Evolutionary conservation across 208 protist genomes (phyloP).

Genomic region (Acanthamoeba royreba): DNA sequence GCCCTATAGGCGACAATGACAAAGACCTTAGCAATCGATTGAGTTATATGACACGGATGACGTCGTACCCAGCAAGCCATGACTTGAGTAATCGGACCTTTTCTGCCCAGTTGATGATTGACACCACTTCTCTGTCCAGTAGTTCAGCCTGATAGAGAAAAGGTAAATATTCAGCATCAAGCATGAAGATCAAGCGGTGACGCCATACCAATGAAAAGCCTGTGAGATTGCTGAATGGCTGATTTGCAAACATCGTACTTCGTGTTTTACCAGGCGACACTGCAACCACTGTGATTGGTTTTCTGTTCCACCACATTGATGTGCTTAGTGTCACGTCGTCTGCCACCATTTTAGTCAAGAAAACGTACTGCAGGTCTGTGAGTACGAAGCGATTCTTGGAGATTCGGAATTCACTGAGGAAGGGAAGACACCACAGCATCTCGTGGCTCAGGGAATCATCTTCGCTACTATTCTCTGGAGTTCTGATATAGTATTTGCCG

Average conservation of each 20-base stretch:
- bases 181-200: background rate
- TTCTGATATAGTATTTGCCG: too few relatives aligned
- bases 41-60: too few relatives aligned
- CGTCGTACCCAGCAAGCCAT: background rate
- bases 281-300: background rate
- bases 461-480: too few relatives aligned
- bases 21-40: too few relatives aligned
- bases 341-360: too few relatives aligned
- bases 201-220: background rate
- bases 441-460: too few relatives aligned
- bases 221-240: background rate
- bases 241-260: background rate
- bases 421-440: too few relatives aligned
- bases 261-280: background rate
- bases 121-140: background rate
- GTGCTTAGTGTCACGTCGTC: background rate
- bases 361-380: too few relatives aligned
- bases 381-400: too few relatives aligned
- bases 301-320: background rate
- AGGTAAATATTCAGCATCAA: background rate
- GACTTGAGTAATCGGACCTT: background rate
- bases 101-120: background rate
- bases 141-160: background rate
- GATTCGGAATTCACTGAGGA: too few relatives aligned
- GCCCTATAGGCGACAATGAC: too few relatives aligned